Base-by-base conservation (phyloP, 116 monocot species). In the Trichopus zeylanicus region DNA sequence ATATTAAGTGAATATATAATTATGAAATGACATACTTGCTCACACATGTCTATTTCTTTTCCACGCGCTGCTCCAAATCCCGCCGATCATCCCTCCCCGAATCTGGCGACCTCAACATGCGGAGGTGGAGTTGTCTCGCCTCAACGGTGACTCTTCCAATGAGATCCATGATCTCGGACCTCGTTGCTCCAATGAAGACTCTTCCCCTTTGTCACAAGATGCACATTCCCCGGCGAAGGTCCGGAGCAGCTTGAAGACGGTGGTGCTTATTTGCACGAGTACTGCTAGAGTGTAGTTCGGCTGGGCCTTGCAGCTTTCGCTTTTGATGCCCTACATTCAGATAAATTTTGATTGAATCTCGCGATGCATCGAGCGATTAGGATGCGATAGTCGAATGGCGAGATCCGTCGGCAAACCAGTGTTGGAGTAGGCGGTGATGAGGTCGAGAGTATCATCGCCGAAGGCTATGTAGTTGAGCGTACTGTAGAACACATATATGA, bases 271-370 rank as follows among this genome's bases (percentile, higher is more conserved):
- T 7, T 86, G 66, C 47, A 94, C 76, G 83, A 74, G 89, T 28
- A 89, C 79, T 18, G 94, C 94, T 15, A 89, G 94, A 1, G 94
- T 94, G 3, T 89, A 94, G 72, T 94, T 94, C 61, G 94, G 94
- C 2, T 94, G 94, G 94, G 94, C 94, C 20, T 66, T 94, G 67
- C 94, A 94, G 67, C 80, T 94, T 1, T 94, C 94, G 26, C 89
- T 94, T 12, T 55, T 94, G 69, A 94, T 89, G 21, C 94, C 94
- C 0, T 94, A 94, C 56, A 83, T 94, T 61, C 94, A 94, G 86
- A 89, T 83, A n/a, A n/a, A 56, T 35, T 56, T 23, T 49, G 27
- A 57, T 35, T n/a, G 24, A n/a, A n/a, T n/a, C n/a, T n/a, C 23
- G 21, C 25, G 33, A 38, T 20, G 4, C 35, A 30, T 33, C 10